These are phyloP conservation scores for Leccinum fibrillosum DNA, from an alignment of 768 basidiomycete genomes.

Conservation along the genomic window DNA sequence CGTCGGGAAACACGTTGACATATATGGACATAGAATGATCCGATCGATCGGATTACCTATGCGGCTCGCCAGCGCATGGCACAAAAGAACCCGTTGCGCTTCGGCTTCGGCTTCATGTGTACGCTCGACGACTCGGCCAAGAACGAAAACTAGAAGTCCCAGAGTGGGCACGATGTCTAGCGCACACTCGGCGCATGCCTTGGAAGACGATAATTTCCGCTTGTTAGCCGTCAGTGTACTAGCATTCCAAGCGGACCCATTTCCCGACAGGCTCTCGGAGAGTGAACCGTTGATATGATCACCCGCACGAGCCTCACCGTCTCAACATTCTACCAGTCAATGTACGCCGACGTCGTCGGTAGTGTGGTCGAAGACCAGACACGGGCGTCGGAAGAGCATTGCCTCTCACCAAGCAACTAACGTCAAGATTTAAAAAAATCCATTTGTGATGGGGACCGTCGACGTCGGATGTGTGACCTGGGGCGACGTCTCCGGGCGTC, in stretches of 20 bases:
- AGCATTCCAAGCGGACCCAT: constrained; percentile 1
- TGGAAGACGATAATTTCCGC: constrained; percentile 9
- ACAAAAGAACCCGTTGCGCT: background rate
- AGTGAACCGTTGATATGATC: background rate
- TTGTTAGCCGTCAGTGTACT: background rate
- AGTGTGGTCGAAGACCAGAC: background rate
- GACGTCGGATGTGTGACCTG: background rate
- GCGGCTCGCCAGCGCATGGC: background rate
- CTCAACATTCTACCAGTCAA: background rate
- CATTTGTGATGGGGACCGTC: background rate
- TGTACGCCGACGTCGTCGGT: background rate
- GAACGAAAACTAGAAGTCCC: background rate
- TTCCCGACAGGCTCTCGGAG: background rate
- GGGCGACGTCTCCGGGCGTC: background rate
- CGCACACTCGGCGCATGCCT: background rate
- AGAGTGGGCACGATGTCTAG: background rate
- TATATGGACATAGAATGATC: background rate
- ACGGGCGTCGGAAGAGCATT: background rate
- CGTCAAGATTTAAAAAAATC: background rate
- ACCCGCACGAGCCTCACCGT: constrained; percentile 1
- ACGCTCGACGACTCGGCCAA: background rate
- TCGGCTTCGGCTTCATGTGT: background rate
- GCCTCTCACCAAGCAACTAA: background rate
- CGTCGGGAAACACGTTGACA: background rate
- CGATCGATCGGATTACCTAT: constrained; percentile 6